phyloP scores from a whole-genome alignment of 2,329 filamentous ascomycete genomes.

The Plectosphaerella sp. region DNA sequence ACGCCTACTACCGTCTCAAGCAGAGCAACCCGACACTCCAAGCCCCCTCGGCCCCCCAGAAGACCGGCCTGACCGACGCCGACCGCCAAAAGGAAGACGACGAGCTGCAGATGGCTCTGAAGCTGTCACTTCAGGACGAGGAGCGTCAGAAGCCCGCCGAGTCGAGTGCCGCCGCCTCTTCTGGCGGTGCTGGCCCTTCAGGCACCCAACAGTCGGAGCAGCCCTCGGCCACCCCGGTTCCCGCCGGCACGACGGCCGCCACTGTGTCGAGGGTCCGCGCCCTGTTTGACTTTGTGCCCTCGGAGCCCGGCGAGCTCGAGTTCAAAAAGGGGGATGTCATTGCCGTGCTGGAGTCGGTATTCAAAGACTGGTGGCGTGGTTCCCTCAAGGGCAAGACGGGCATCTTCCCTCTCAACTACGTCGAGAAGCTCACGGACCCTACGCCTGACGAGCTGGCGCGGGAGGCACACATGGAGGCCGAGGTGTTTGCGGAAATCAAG shows the following conservation, averaged over 20 bases:
- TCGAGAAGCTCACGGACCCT: slow-evolving; percentile 93
- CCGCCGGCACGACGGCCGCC: slow-evolving; percentile 86
- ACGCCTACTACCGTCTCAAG: slow-evolving; percentile 87
- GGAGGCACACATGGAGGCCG: slow-evolving; percentile 89
- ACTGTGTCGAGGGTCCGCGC: slow-evolving; percentile 93
- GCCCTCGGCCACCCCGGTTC: slow-evolving; percentile 50
- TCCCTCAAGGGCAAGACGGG: slow-evolving; percentile 91
- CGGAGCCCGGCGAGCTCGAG: slow-evolving; percentile 88
- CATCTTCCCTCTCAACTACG: slow-evolving; percentile 98
- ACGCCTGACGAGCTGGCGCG: slow-evolving; percentile 90
- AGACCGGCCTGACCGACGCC: slow-evolving; percentile 82
- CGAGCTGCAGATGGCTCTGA: slow-evolving; percentile 92
- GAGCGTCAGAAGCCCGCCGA: slow-evolving; percentile 49
- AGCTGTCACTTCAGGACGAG: slow-evolving; percentile 88
- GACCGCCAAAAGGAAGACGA: slow-evolving; percentile 96
- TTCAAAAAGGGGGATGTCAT: slow-evolving; percentile 96
- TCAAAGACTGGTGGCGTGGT: slow-evolving; percentile 99
- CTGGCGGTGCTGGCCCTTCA: slow-evolving; percentile 25
- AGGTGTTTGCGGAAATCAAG: slow-evolving; percentile 62
- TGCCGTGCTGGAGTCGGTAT: slow-evolving; percentile 93
- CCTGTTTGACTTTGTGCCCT: slow-evolving; percentile 90
- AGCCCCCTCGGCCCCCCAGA: slow-evolving; percentile 86
- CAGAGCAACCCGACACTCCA: slow-evolving; percentile 81
- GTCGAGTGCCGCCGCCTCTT: slow-evolving; percentile 28
- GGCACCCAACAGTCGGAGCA: slow-evolving; percentile 27